A percentile compares a stretch with the other conserved stretches of the same genome.
Evolutionary conservation across 768 basidiomycete species (phyloP).

Genomic region (Mycena rebaudengoi): DNA sequence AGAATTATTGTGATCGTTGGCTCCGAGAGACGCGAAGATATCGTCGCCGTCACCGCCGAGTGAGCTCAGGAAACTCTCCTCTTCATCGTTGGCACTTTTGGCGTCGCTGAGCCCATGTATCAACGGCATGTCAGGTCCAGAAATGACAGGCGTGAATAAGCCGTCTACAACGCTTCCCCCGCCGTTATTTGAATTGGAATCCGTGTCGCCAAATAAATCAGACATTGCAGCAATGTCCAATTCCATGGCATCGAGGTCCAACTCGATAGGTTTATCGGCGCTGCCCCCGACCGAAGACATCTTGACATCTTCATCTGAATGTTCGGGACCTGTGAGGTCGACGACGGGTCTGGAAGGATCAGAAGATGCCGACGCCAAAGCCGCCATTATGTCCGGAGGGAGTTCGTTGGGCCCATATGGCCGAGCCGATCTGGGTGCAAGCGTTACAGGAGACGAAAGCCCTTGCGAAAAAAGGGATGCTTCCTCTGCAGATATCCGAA

Average conservation of each 20-base stretch:
- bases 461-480: constrained; percentile 64
- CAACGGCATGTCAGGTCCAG: constrained; percentile 12
- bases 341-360: constrained; percentile 49
- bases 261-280: constrained; percentile 83
- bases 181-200: constrained; percentile 42
- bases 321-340: constrained; percentile 61
- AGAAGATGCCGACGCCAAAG: constrained; percentile 55
- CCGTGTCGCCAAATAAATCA: constrained; percentile 64
- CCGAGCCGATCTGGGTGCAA: constrained; percentile 83
- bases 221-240: constrained; percentile 65
- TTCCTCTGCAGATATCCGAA: constrained; percentile 74
- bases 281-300: constrained; percentile 60
- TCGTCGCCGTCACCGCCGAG: constrained; percentile 35
- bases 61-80: constrained; percentile 48
- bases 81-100: constrained; percentile 33
- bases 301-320: constrained; percentile 42
- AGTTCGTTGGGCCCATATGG: constrained; percentile 63
- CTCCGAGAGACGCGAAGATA: constrained; percentile 45
- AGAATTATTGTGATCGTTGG: constrained; percentile 22
- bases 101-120: constrained; percentile 18
- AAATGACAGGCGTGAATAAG: constrained; percentile 59
- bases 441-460: constrained; percentile 79
- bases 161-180: constrained; percentile 51
- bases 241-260: constrained; percentile 76
- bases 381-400: constrained; percentile 72